These are phyloP conservation scores for Heliamphora exappendiculata DNA, from an alignment of 148 eudicot genomes.

Conservation along the genomic window DNA sequence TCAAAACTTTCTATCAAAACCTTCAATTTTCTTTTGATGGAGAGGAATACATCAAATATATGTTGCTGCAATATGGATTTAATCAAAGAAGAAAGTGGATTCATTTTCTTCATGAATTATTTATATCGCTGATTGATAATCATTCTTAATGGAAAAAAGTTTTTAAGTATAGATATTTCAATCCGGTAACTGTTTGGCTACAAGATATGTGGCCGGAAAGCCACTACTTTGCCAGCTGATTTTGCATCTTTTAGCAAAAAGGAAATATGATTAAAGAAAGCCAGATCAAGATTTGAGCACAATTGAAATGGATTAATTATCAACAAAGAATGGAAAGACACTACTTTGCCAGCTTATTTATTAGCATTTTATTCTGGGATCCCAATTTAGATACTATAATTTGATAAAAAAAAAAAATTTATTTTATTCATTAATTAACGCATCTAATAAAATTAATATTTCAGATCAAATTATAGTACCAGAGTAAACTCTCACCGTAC, in stretches of 20 bases:
- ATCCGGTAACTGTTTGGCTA: background rate
- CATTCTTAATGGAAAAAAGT: background rate
- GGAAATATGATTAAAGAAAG: background rate
- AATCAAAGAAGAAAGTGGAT: background rate
- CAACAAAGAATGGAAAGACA: background rate
- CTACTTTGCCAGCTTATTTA: too few relatives aligned
- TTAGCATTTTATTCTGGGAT: too few relatives aligned
- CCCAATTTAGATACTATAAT: too few relatives aligned
- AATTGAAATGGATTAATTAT: background rate
- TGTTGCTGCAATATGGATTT: constrained; percentile 5
- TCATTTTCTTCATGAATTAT: background rate
- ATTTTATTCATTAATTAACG: too few relatives aligned
- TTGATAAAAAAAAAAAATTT: too few relatives aligned
- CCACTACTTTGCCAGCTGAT: constrained; percentile 14
- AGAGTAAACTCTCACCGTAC: too few relatives aligned
- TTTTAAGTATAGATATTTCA: background rate
- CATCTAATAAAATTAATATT: too few relatives aligned
- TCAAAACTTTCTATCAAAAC: background rate
- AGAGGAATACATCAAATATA: background rate
- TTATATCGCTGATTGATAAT: background rate
- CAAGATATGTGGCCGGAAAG: constrained; percentile 1
- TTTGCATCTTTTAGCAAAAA: constrained; percentile 4
- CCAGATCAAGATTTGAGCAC: background rate
- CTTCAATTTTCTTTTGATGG: background rate
- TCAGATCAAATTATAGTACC: too few relatives aligned